phyloP scores from a whole-genome alignment of 805 yeast genomes.

The Spathaspora gorwiae region DNA sequence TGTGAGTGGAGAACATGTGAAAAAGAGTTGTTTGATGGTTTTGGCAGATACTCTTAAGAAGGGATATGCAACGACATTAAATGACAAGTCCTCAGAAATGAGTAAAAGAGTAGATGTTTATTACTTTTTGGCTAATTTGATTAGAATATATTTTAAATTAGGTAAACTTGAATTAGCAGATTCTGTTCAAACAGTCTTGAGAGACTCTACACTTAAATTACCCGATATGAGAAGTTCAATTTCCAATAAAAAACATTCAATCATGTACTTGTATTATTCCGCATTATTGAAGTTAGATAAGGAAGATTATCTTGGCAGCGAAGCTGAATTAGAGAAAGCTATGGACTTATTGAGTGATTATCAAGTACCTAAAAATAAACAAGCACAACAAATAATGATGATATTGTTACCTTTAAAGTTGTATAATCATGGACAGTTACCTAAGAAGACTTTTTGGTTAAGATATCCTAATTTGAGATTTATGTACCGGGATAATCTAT shows the following conservation, averaged over 20 bases:
- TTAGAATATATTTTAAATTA: conserved; percentile 64
- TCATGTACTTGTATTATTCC: conserved; percentile 63
- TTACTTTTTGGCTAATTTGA: conserved; percentile 64
- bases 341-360: conserved; percentile 28
- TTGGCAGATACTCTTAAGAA: conserved; percentile 65
- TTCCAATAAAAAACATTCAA: conserved; percentile 39
- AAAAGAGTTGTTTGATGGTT: conserved; percentile 37
- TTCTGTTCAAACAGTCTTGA: conserved; percentile 66
- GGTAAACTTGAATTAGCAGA: conserved; percentile 69
- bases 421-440: conserved; percentile 44
- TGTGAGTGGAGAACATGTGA: conserved; percentile 13
- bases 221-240: conserved; percentile 46
- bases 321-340: conserved; percentile 50
- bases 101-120: conserved; percentile 65
- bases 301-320: conserved; percentile 51
- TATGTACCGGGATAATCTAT: conserved; percentile 44
- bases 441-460: conserved; percentile 37
- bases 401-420: conserved; percentile 63
- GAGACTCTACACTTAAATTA: conserved; percentile 46
- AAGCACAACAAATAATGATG: conserved; percentile 46
- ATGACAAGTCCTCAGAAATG: conserved; percentile 62
- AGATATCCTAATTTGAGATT: conserved; percentile 36
- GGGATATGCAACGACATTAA: conserved; percentile 71
- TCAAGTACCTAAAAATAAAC: conserved; percentile 15
- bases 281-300: conserved; percentile 66